Conservation (phyloP, 306 rosid species). For the Prunus persica region Prunus_persica_NCBIv2 NC_034009.1:9619501-9620000, state of each 20-base stretch:
- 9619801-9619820: not conserved
- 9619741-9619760: not conserved
- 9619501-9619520: not conserved
- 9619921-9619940: not conserved
- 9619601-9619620: not conserved
- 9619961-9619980: not conserved
- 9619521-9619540: not conserved
- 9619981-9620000: not conserved
- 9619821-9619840: not conserved
- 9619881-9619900: not conserved
- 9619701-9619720: not conserved
- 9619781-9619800: not conserved
- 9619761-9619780: not conserved
- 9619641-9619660: not conserved
- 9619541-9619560: not conserved
- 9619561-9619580: not conserved
- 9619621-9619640: not conserved
- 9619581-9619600: not conserved
- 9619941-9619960: slow-evolving; percentile 4
- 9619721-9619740: not conserved
- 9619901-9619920: not conserved
- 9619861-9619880: not conserved
- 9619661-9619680: not conserved
- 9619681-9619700: not conserved
- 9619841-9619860: not conserved